These are phyloP conservation scores for Alternaria dauci DNA, from an alignment of 2,329 filamentous ascomycete genomes.

Conservation along the genomic window DNA sequence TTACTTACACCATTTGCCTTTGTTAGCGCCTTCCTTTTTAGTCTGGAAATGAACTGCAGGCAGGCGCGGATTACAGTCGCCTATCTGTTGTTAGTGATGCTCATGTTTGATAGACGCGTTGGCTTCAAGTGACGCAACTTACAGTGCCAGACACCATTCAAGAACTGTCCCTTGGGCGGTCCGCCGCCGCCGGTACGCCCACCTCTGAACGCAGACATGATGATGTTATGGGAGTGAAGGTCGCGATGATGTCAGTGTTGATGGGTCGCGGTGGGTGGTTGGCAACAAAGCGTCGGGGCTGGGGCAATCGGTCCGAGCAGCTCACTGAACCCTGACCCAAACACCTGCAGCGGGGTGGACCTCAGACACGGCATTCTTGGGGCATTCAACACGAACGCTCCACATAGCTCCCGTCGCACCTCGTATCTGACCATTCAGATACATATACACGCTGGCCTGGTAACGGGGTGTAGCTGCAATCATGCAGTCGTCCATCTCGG, in stretches of 20 bases:
- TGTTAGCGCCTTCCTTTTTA: slow-evolving; percentile 65
- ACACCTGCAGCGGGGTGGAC: not conserved
- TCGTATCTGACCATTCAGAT: slow-evolving; percentile 2
- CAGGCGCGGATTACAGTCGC: slow-evolving; percentile 64
- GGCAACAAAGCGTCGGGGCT: not conserved
- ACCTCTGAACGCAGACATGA: slow-evolving; percentile 31
- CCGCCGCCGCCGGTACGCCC: slow-evolving; percentile 15
- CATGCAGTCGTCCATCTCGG: not conserved
- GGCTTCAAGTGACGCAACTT: not conserved
- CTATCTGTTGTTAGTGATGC: slow-evolving; percentile 38
- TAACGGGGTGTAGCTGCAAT: not conserved
- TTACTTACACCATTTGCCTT: slow-evolving; percentile 61
- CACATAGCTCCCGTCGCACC: slow-evolving; percentile 5
- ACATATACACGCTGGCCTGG: not conserved
- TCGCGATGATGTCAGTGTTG: not conserved
- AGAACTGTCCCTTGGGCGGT: slow-evolving; percentile 29
- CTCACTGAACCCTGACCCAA: not conserved
- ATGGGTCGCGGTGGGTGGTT: not conserved
- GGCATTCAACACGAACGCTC: not conserved
- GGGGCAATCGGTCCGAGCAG: not conserved
- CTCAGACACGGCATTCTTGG: not conserved
- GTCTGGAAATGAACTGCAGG: slow-evolving; percentile 64
- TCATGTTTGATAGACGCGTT: not conserved
- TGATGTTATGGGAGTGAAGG: not conserved
- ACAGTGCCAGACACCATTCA: slow-evolving; percentile 43